A percentile compares a stretch with the other conserved stretches of the same genome.
phyloP scores from a whole-genome alignment of 2,329 filamentous ascomycete species.

The Grosmannia serpens region DNA sequence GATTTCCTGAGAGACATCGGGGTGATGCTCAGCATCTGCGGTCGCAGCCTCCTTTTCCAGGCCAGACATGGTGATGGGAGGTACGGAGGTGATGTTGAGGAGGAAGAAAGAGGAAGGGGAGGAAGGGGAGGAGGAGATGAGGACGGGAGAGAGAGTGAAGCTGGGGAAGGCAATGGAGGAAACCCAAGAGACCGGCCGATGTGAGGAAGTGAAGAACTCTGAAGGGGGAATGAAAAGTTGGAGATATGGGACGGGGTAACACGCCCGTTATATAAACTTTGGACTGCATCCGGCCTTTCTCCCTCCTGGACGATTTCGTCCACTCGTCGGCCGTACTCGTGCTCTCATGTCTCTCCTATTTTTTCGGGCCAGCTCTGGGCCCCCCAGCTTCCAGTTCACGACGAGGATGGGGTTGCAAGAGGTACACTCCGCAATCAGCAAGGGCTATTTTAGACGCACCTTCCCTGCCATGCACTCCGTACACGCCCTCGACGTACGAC shows the following conservation, averaged over 20 bases:
- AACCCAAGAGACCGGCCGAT: too few relatives aligned
- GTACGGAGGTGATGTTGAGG: background rate
- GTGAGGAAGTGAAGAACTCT: background rate
- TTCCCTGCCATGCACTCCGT: background rate
- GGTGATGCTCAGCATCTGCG: conserved; percentile 3
- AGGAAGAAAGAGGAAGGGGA: background rate
- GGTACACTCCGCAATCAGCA: background rate
- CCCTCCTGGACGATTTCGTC: background rate
- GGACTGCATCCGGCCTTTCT: background rate
- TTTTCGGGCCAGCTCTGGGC: background rate
- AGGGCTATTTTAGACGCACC: background rate
- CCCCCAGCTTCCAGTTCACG: background rate
- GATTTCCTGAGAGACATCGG: conserved; percentile 32
- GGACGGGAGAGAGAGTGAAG: background rate
- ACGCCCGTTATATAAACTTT: background rate
- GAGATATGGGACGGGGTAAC: background rate
- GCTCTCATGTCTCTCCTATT: background rate
- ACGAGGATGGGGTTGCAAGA: background rate
- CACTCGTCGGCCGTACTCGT: background rate
- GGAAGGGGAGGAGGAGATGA: background rate
- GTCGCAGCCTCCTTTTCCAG: conserved; percentile 8
- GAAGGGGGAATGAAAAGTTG: background rate
- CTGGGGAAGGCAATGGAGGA: background rate
- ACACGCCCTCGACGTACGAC: background rate
- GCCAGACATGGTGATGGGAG: conserved; percentile 8